Evolutionary conservation across 768 basidiomycete genomes (phyloP).

Genomic region (Saitozyma sp.): DNA sequence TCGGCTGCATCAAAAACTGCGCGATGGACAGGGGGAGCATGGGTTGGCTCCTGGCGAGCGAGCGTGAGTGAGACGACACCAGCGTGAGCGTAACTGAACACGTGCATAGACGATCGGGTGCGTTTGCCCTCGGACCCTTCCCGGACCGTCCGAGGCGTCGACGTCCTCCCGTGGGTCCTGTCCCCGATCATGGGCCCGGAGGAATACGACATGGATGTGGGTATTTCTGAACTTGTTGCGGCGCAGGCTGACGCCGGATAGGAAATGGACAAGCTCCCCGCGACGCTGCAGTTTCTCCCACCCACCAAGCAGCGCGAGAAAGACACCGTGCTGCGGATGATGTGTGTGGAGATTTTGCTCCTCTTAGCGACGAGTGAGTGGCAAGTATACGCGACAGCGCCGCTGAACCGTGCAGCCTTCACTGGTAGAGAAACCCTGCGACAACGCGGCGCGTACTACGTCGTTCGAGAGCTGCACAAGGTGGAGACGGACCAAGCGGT

Average conservation of each 20-base stretch:
- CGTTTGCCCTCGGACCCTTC: constrained; percentile 62
- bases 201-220: constrained; percentile 86
- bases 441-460: constrained; percentile 78
- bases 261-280: constrained; percentile 85
- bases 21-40: constrained; percentile 51
- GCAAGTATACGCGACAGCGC: not conserved
- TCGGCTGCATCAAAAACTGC: constrained; percentile 72
- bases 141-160: constrained; percentile 62
- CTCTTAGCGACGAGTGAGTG: constrained; percentile 72
- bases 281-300: constrained; percentile 82
- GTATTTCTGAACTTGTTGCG: constrained; percentile 18
- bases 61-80: constrained; percentile 32
- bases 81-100: constrained; percentile 41
- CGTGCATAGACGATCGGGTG: constrained; percentile 59
- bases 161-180: constrained; percentile 78
- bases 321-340: constrained; percentile 73
- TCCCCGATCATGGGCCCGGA: constrained; percentile 92
- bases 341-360: constrained; percentile 83
- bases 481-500: constrained; percentile 78
- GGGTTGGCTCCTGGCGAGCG: constrained; percentile 49
- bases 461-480: constrained; percentile 74
- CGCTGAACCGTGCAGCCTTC: constrained; percentile 55
- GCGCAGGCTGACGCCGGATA: constrained; percentile 44
- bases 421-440: constrained; percentile 83
- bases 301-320: constrained; percentile 78